These are phyloP conservation scores for Venturia effusa DNA, from an alignment of 2,329 filamentous ascomycete species.

Conservation along the genomic window DNA sequence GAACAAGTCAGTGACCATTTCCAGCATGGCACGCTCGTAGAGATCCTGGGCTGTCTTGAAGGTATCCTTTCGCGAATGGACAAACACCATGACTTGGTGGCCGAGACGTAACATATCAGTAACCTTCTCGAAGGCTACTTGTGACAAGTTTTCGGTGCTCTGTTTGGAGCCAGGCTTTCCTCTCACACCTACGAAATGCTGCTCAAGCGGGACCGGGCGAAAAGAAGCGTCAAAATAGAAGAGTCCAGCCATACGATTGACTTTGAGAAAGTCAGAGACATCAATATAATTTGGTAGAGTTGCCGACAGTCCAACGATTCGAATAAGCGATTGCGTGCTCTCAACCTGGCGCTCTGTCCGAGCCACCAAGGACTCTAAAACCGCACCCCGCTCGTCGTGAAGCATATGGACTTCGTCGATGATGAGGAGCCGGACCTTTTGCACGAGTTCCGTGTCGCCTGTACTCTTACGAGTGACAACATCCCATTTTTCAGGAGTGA, in stretches of 20 bases:
- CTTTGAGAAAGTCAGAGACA: constrained; percentile 91
- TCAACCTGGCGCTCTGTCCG: constrained; percentile 94
- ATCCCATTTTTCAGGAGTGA: constrained; percentile 98
- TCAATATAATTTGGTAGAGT: constrained; percentile 95
- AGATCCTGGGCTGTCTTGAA: constrained; percentile 77
- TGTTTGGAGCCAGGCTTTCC: constrained; percentile 74
- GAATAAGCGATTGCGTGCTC: constrained; percentile 93
- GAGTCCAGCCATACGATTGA: constrained; percentile 82
- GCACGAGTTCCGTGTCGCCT: constrained; percentile 92
- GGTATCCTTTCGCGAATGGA: constrained; percentile 92
- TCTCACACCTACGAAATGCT: constrained; percentile 94
- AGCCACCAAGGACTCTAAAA: constrained; percentile 90
- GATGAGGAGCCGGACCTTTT: constrained; percentile 90
- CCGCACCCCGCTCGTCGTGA: constrained; percentile 91
- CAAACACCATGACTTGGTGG: constrained; percentile 99
- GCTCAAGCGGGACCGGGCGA: constrained; percentile 87
- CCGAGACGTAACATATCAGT: constrained; percentile 80
- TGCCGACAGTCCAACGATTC: constrained; percentile 88
- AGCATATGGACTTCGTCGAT: constrained; percentile 99
- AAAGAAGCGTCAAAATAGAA: constrained; percentile 98
- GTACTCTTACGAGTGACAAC: constrained; percentile 95
- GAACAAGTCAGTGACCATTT: constrained; percentile 70
- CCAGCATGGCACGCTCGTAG: constrained; percentile 74
- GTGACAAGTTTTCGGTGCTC: constrained; percentile 81
- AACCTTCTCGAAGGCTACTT: constrained; percentile 85